Evolutionary conservation across 1,284 basidiomycete genomes (phyloP), one percentile per base, ranked within the genome.

Genomic region (Tylopilus sp.): DNA sequence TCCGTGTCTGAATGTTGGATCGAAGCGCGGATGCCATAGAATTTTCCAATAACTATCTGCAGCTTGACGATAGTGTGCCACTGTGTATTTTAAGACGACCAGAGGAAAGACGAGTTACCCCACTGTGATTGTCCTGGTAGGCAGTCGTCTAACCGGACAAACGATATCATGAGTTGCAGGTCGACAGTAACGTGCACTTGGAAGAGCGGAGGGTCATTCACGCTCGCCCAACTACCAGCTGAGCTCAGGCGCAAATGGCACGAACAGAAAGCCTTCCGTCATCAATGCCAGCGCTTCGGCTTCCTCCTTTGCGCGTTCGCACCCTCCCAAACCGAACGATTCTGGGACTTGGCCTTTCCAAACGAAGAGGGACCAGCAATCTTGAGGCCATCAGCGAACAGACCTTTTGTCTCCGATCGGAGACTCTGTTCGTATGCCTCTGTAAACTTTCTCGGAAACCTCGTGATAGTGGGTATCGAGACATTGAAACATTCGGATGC

Each of bases 401-500:
- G 33, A 29, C 60, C 63, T 23, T 63, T 64, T 8, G 57, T 60
- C 31, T 18, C 8, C 4, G 23, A 34, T 16, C 30, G 47, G 6
- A 10, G 29, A 5, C 52, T 60, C 39, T 50, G 46, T 16, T 59
- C 48, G 52, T 64, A 62, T 0, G 59, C 59, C 15, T 64, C 50
- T 19, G 42, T 49, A 35, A 61, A 61, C 46, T 48, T 60, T 21
- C 41, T 61, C n/a, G 60, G 60, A 15, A 60, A 48, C 19, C 59
- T 52, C 16, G 18, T 56, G 34, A 65, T 33, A 19, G 38, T 4
- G 0, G 63, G 61, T 42, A 61, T 51, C 19, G 57, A 34, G 36
- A 61, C 42, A 26, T 44, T 31, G 33, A 64, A 65, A 28, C 53
- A 56, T 36, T 62, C 15, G 63, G 72, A 51, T 0, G 83, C 66